phyloP scores from a whole-genome alignment of 2,329 filamentous ascomycete genomes.

The Diaporthe batatas region DNA sequence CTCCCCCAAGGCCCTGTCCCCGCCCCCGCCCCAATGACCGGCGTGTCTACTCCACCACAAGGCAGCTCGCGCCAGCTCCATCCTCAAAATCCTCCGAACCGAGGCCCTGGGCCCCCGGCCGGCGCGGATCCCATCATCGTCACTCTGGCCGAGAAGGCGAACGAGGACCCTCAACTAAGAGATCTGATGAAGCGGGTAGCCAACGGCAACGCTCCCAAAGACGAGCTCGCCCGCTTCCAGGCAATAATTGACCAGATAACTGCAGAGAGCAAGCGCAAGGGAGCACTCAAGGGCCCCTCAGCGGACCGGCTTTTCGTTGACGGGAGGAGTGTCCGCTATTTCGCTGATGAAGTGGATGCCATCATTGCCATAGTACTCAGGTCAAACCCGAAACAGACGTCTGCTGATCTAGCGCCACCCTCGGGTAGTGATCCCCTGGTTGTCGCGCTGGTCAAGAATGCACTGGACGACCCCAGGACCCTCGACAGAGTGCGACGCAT shows the following conservation, averaged over 20 bases:
- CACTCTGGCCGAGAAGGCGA: slow-evolving; percentile 80
- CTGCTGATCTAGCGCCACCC: slow-evolving; percentile 65
- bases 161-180: slow-evolving; percentile 78
- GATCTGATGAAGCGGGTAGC: slow-evolving; percentile 88
- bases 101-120: slow-evolving; percentile 46
- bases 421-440: slow-evolving; percentile 68
- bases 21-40: slow-evolving; percentile 39
- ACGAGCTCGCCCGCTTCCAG: slow-evolving; percentile 82
- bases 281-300: slow-evolving; percentile 64
- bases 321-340: slow-evolving; percentile 69
- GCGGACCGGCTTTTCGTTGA: slow-evolving; percentile 69
- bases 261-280: slow-evolving; percentile 66
- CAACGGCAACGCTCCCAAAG: slow-evolving; percentile 77
- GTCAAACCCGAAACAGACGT: slow-evolving; percentile 70
- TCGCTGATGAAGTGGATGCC: slow-evolving; percentile 68
- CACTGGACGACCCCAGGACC: slow-evolving; percentile 64
- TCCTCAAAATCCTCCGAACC: slow-evolving; percentile 27
- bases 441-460: slow-evolving; percentile 69
- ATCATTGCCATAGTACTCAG: slow-evolving; percentile 71
- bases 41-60: slow-evolving; percentile 37
- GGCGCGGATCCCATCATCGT: slow-evolving; percentile 83
- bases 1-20: slow-evolving; percentile 45
- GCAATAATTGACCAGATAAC: slow-evolving; percentile 85
- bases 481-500: slow-evolving; percentile 67
- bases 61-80: slow-evolving; percentile 14